Base-by-base conservation (phyloP, 2,329 filamentous ascomycete species). In the Botrytis hyacinthi region DNA sequence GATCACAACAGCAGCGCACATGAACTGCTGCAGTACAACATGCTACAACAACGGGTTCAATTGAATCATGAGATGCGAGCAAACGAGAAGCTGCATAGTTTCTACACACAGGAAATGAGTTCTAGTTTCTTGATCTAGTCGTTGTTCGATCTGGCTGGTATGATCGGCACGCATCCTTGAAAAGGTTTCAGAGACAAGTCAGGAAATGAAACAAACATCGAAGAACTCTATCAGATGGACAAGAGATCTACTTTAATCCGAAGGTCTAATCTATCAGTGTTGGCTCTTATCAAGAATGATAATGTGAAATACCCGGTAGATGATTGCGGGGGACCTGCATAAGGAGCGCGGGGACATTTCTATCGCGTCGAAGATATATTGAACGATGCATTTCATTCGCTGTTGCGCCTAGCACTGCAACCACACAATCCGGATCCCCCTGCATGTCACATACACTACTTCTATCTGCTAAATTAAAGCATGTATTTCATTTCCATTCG, bases 391-490 rank as follows among this genome's bases (percentile, higher is more conserved):
- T 69, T 69, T 57, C 16, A 68, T 72, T 72, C n/a, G 69, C 51
- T 40, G 57, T 51, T 20, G 40, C 40, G 32, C 44, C 48, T 67
- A 40, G n/a, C 40, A 40, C 51, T 20, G 37, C 10, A 60, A 40
- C 22, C 22, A 40, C 35, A 42, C 37, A 42, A 57, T 62, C 35
- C 37, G 48, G 22, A 48, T 69, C 40, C 63, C 63, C 71, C 42
- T 69, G 71, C 71, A 73, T 60, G 26, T n/a, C 26, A 44, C 63
- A 73, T 61, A 73, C 29, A 68, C 20, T 72, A 73, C 16, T 42
- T 46, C 40, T 66, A 66, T 48, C 29, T 40, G 46, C 18, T 67
- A 67, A 72, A 67, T 37, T 42, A 57, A 51, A 66, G 26, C 44
- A 40, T 22, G 60, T 37, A 14, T 63, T 63, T 22, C 9, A 63